phyloP scores from a whole-genome alignment of 768 basidiomycete genomes.

The Rhizopogon salebrosus region DNA sequence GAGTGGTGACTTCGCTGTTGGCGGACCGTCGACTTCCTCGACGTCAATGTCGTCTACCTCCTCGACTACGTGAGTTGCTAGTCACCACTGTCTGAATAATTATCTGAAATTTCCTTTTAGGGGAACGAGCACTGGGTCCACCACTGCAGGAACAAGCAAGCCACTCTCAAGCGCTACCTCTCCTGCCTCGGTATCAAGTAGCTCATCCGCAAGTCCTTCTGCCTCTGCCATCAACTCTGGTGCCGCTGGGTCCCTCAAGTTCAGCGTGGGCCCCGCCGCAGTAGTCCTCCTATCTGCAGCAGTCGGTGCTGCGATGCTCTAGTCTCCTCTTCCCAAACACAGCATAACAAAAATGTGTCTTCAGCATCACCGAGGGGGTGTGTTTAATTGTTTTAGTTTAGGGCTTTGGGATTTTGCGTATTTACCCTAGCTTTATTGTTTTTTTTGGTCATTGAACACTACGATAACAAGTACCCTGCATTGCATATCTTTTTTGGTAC shows the following conservation, averaged over 20 bases:
- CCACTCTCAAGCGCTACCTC: slow-evolving; percentile 9
- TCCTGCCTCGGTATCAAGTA: slow-evolving; percentile 6
- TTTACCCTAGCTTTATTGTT: slow-evolving; percentile 5
- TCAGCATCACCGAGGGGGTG: background rate
- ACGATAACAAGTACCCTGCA: background rate
- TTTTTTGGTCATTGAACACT: slow-evolving; percentile 4
- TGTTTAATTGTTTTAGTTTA: background rate
- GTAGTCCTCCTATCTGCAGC: slow-evolving; percentile 38
- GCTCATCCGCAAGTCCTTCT: slow-evolving; percentile 17
- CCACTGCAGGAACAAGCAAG: background rate
- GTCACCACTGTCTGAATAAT: background rate
- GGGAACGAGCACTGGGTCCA: background rate
- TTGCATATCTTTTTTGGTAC: slow-evolving; percentile 1
- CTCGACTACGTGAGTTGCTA: slow-evolving; percentile 9
- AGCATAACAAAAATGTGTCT: background rate
- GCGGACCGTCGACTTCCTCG: slow-evolving; percentile 6
- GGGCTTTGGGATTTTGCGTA: slow-evolving; percentile 1
- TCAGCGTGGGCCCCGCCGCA: slow-evolving; percentile 27
- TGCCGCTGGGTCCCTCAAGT: slow-evolving; percentile 28
- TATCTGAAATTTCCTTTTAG: background rate
- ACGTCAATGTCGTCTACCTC: slow-evolving; percentile 12
- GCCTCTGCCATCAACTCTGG: slow-evolving; percentile 18
- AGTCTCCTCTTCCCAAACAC: slow-evolving; percentile 13
- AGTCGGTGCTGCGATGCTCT: slow-evolving; percentile 44
- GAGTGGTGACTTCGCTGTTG: slow-evolving; percentile 40